Evolutionary conservation across 2,329 filamentous ascomycete genomes (phyloP).

Genomic region (Aureobasidium sp.): DNA sequence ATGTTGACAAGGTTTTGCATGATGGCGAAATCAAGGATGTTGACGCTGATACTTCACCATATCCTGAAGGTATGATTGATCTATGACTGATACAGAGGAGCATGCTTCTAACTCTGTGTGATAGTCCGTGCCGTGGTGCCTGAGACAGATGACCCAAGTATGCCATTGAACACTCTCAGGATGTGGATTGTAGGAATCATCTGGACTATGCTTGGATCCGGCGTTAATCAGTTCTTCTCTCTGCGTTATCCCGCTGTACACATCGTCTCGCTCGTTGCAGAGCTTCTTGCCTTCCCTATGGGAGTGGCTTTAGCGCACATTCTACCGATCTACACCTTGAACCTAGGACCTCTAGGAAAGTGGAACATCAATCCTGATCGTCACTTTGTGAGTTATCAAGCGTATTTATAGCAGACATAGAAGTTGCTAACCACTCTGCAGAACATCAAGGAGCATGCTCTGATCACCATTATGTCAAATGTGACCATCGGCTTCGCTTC

Average conservation of each 20-base stretch:
- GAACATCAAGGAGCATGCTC: conserved; percentile 30
- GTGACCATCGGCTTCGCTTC: conserved; percentile 47
- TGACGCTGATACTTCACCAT: conserved; percentile 43
- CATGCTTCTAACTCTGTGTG: neutral
- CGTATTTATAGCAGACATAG: too few species aligned
- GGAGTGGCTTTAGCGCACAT: conserved; percentile 70
- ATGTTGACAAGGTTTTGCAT: conserved; percentile 31
- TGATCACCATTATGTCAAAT: conserved; percentile 39
- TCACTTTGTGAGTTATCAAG: conserved; percentile 13
- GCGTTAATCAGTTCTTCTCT: conserved; percentile 70
- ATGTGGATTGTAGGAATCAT: conserved; percentile 55
- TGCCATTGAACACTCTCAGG: conserved; percentile 58
- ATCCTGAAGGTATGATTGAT: conserved; percentile 45
- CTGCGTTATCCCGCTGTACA: conserved; percentile 83
- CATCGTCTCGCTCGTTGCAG: conserved; percentile 80
- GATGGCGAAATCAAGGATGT: conserved; percentile 34
- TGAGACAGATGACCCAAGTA: conserved; percentile 53
- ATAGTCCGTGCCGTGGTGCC: conserved; percentile 52
- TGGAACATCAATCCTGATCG: conserved; percentile 22
- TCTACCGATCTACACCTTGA: conserved; percentile 50
- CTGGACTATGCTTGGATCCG: conserved; percentile 50
- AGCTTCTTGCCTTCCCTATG: conserved; percentile 75
- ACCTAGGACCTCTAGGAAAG: conserved; percentile 38
- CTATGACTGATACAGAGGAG: too few species aligned
- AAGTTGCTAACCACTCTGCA: neutral